Base-by-base conservation (phyloP, 176 grass and related monocot genomes). In the Carex parvula region DNA sequence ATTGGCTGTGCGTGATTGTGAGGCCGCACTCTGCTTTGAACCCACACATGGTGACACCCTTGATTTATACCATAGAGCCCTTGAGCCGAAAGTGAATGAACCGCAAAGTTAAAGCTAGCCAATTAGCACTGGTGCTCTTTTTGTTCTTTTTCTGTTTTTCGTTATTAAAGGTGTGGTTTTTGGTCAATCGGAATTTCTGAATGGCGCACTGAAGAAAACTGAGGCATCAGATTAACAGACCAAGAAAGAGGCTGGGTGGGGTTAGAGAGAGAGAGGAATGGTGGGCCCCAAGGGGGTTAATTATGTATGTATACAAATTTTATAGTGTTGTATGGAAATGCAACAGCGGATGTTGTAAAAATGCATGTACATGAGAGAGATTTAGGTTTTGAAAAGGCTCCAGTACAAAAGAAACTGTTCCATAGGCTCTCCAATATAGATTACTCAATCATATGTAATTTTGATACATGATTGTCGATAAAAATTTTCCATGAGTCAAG, bases 11-110 rank as follows among this genome's bases (percentile, higher is more conserved):
- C 88, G 91, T 13, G 95, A 98, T 86, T 98, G 92, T 75, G 91
- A 98, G 87, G 92, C 95, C 0, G 89, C 95, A 29, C 89, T 98
- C 8, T 98, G 92, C 80, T 91, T 95, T 32, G 91, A 95, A 52
- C 86, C 95, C 4, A 61, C 86, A 16, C 88, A 98, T 63, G 87
- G 87, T 12, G 95, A 98, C 64, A 95, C 95, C 8, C 82, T 98
- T 41, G 92, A 93, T 33, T 89, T 98, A 12, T 93, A 98, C 91
- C 91, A 84, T 61, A 95, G 88, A 82, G 95, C 89, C 50, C 80
- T 84, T 64, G 60, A 3, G 20, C 81, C 41, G 1, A 64, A 66
- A 50, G 89, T 64, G 87, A 37, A 79, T 37, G 89, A 89, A 20
- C 76, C 86, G 1, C 75, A 79, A 30, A 92, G 84, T 85, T 85